Evolutionary conservation across 257 asterid genomes (phyloP), one percentile per base, ranked within the genome.

Genomic region (Nicotiana tabacum): DNA sequence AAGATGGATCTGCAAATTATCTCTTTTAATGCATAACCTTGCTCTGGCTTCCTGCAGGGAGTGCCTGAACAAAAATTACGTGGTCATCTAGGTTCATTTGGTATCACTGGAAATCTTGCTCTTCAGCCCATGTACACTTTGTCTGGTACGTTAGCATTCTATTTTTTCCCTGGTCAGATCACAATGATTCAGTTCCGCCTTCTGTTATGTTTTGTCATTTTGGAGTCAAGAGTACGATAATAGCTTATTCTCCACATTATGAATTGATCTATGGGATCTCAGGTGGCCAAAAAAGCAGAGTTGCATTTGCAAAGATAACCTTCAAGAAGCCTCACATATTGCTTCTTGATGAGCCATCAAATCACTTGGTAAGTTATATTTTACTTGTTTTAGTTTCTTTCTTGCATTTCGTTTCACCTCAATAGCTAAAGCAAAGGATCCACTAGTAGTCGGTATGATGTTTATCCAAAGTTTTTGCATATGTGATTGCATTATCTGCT

Each of bases 211-310:
- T 32, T 37, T 69, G 18, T 18, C 77, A 69, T 39, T 69, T 32
- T 68, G 18, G 57, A 18, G 77, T 69, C 56, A 1, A 69, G 32
- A 46, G 83, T 33, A 72, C 33, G 77, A 83, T 67, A 48, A 61
- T 37, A 68, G 61, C 56, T 84, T 80, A 82, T 18, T 68, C 30
- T 70, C 56, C 60, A 39, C 18, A 18, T 39, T 74, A 74, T 81
- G 77, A 77, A 33, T 66, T 88, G 86, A 81, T 85, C 80, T 77
- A 4, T 60, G 82, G 81, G 65, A 70, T 78, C 43, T 90, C 92
- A 96, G 99, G 99, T 88, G 99, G 99, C 85, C 99, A 96, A 90
- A 96, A 96, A 86, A 96, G 99, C 88, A 93, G 99, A 83, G 99
- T 96, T 83, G 99, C 99, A 35, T 96, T 96, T 86, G 90, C 98